phyloP scores from a whole-genome alignment of 805 yeast species.

The Teunomyces panamensis region DNA sequence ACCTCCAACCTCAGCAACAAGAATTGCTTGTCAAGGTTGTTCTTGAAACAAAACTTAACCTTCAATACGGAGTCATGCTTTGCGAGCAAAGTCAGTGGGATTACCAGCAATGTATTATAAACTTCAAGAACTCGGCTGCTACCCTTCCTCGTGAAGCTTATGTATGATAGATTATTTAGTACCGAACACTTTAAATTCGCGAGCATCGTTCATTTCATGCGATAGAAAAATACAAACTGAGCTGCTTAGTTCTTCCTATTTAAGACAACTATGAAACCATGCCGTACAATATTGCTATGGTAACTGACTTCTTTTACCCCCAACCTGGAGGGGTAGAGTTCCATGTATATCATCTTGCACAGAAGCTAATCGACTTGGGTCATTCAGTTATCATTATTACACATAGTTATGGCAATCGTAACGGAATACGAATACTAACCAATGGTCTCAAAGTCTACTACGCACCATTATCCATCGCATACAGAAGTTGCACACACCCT shows the following conservation, averaged over 20 bases:
- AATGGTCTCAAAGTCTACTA: constrained; percentile 93
- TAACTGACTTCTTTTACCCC: constrained; percentile 95
- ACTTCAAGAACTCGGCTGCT: constrained; percentile 66
- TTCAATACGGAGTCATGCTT: constrained; percentile 78
- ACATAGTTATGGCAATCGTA: constrained; percentile 80
- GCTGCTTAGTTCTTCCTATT: not conserved
- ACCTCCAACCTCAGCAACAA: constrained; percentile 54
- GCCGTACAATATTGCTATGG: constrained; percentile 58
- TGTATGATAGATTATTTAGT: constrained; percentile 5
- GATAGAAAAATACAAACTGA: not conserved
- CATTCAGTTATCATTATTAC: constrained; percentile 86
- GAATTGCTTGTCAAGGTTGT: constrained; percentile 63
- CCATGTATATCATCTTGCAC: constrained; percentile 89
- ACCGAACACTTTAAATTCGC: not conserved
- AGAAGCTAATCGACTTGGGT: constrained; percentile 73
- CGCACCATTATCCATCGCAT: constrained; percentile 76
- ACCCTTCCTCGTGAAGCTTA: constrained; percentile 45
- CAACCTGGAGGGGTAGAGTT: constrained; percentile 98
- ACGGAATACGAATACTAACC: constrained; percentile 78
- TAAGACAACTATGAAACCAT: constrained; percentile 7
- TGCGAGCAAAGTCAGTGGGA: constrained; percentile 89
- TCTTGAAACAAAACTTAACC: constrained; percentile 68
- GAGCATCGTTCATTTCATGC: not conserved
- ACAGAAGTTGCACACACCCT: constrained; percentile 83
- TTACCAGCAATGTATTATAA: constrained; percentile 61